Base-by-base conservation (phyloP, 768 basidiomycete species). In the Terana coerulea region DNA sequence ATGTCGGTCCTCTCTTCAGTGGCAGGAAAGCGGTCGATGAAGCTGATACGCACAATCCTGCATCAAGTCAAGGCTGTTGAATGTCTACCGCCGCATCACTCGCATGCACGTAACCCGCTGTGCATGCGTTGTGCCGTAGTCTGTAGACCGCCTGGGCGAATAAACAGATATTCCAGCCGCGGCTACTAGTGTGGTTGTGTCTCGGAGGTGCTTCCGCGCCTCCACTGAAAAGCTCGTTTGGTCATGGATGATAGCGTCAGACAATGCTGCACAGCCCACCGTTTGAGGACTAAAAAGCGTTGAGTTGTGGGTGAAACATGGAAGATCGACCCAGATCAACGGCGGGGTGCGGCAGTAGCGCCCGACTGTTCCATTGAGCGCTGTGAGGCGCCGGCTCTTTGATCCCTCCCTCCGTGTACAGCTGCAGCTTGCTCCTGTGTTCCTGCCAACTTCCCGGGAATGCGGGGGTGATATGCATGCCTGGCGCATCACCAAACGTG, bases 391-490 rank as follows among this genome's bases (percentile, higher is more conserved):
- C 45, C 45, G n/a, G n/a, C 43, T 33, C 21, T 22, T 28, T 43
- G 41, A 43, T n/a, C n/a, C n/a, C n/a, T 25, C 41, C 26, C 45
- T 46, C 45, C 45, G 45, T 21, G 45, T 46, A 33, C n/a, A n/a
- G 26, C 43, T 44, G 43, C 26, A 17, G 14, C 31, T 9, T 8
- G 5, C 3, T 19, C 39, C 31, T 46, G 45, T 46, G 45, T 46
- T 34, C 45, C 45, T 46, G 28, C 28, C 45, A 34, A 46, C 45
- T 34, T 30, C 34, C 45, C 45, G 31, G 11, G 34, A 46, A n/a
- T n/a, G n/a, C n/a, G n/a, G n/a, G n/a, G n/a, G n/a, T n/a, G n/a
- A n/a, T n/a, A n/a, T n/a, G n/a, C n/a, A n/a, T n/a, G n/a, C n/a
- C n/a, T n/a, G n/a, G n/a, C n/a, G n/a, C n/a, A n/a, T n/a, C n/a